Conservation (phyloP, 495 filamentous ascomycete genomes). For the Talaromyces borbonicus region DNA sequence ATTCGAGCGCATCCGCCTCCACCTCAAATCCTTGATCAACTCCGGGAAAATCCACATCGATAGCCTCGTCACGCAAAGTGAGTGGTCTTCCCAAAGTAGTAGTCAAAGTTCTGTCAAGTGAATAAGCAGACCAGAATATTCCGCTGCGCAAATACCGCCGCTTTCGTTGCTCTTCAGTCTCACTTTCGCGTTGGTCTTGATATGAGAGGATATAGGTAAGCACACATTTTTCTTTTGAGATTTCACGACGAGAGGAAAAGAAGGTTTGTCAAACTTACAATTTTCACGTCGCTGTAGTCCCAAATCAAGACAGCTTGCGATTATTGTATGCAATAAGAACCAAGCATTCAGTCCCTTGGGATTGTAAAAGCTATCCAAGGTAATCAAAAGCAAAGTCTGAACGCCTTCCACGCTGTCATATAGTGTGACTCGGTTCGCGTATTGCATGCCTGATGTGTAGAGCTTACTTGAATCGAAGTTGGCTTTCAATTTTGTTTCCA, state of each 20-base stretch:
- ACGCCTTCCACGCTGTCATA: conserved; percentile 1
- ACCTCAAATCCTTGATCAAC: neutral
- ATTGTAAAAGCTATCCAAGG: neutral
- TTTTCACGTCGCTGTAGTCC: conserved; percentile 1
- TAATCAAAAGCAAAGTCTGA: neutral
- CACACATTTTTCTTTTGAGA: neutral
- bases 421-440: neutral
- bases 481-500: neutral
- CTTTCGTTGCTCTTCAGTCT: neutral
- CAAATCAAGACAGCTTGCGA: conserved; percentile 3
- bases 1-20: neutral
- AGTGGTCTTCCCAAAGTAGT: neutral
- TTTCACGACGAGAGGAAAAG: neutral
- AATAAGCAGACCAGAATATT: conserved; percentile 4
- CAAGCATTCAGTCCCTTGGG: neutral
- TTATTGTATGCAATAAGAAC: conserved; percentile 1
- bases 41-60: neutral
- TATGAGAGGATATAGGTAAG: neutral
- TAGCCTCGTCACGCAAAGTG: conserved; percentile 1
- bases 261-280: neutral
- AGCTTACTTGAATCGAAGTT: neutral
- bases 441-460: neutral
- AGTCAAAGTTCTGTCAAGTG: neutral
- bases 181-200: neutral
- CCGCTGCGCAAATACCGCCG: neutral